Conservation (phyloP, 177 flowering plant genomes). For the Tripterygium wilfordii region DNA sequence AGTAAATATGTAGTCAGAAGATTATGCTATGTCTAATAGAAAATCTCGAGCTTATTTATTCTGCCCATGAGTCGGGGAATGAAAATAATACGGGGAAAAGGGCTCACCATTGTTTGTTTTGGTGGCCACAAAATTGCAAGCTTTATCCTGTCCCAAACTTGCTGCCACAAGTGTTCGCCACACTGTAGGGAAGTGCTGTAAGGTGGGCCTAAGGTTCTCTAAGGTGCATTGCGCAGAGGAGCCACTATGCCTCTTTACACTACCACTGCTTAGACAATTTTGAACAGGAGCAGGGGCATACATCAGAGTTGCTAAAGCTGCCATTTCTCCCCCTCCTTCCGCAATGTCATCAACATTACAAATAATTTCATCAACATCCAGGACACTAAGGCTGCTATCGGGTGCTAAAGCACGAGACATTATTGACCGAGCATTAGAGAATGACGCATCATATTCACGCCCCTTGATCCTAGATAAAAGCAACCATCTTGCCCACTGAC, state of each 20-base stretch:
- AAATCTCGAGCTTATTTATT: not conserved
- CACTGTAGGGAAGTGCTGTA: slow-evolving; percentile 78
- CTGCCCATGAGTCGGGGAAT: not conserved
- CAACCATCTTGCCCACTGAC: slow-evolving; percentile 92
- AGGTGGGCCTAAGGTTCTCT: slow-evolving; percentile 79
- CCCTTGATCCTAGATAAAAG: slow-evolving; percentile 72
- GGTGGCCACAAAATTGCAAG: slow-evolving; percentile 29
- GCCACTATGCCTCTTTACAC: slow-evolving; percentile 65
- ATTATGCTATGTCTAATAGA: not conserved
- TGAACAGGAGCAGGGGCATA: slow-evolving; percentile 79
- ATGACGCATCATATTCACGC: slow-evolving; percentile 87
- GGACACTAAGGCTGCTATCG: slow-evolving; percentile 34
- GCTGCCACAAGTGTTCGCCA: slow-evolving; percentile 83
- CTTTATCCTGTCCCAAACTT: slow-evolving; percentile 71
- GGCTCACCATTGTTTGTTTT: slow-evolving; percentile 50
- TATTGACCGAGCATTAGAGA: slow-evolving; percentile 77
- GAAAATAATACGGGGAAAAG: slow-evolving; percentile 2
- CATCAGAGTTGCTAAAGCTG: slow-evolving; percentile 92
- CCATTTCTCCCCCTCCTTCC: slow-evolving; percentile 95
- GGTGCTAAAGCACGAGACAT: slow-evolving; percentile 40
- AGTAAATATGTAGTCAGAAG: not conserved
- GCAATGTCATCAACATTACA: slow-evolving; percentile 92
- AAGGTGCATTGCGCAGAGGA: slow-evolving; percentile 89
- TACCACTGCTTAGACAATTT: slow-evolving; percentile 74
- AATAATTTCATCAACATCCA: slow-evolving; percentile 68